phyloP scores from a whole-genome alignment of 176 grass and related monocot genomes.

The Triticum dicoccoides region DNA sequence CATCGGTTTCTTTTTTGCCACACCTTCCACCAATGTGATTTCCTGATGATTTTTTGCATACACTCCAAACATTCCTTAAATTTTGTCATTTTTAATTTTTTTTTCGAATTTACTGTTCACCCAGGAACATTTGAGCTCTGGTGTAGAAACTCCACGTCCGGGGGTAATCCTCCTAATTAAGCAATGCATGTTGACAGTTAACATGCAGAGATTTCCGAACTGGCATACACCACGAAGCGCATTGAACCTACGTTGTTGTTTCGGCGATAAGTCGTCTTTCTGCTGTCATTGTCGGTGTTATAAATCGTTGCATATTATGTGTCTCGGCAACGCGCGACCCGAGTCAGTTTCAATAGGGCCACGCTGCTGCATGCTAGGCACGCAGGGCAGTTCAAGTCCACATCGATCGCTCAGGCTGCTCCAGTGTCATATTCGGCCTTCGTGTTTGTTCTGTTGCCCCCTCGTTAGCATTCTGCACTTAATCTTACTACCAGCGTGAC shows the following conservation, averaged over 20 bases:
- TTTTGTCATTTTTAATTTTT: too few relatives aligned
- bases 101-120: too few relatives aligned
- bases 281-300: not conserved
- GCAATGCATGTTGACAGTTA: not conserved
- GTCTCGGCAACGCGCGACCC: not conserved
- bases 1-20: too few relatives aligned
- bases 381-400: not conserved
- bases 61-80: too few relatives aligned
- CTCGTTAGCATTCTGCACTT: too few relatives aligned
- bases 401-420: not conserved
- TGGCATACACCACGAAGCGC: not conserved
- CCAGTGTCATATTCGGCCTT: not conserved
- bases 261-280: too few relatives aligned
- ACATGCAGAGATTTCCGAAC: not conserved
- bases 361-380: not conserved
- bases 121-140: too few relatives aligned
- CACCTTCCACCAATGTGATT: too few relatives aligned
- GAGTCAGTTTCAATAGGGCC: not conserved
- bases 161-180: not conserved
- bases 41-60: too few relatives aligned
- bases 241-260: not conserved
- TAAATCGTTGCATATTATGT: conserved; percentile 5
- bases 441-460: not conserved
- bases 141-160: too few relatives aligned
- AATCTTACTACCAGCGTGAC: too few relatives aligned